These are phyloP conservation scores for Alternaria arborescens DNA, from an alignment of 2,329 filamentous ascomycete species.

Conservation along the genomic window DNA sequence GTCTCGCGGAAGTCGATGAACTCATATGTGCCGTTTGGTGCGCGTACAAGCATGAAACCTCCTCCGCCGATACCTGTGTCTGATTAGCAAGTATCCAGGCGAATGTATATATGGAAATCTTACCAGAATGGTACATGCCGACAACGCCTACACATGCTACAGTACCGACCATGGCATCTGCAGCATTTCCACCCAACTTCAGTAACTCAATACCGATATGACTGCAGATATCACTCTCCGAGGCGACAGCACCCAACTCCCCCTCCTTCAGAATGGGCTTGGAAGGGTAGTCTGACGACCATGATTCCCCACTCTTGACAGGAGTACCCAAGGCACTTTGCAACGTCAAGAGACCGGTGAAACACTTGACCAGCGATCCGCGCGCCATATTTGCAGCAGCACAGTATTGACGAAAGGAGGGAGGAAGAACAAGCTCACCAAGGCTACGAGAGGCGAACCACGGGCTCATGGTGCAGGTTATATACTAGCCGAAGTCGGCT, in stretches of 20 bases:
- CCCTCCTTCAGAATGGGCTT: conserved; percentile 29
- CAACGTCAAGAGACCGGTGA: conserved; percentile 40
- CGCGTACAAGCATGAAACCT: conserved; percentile 85
- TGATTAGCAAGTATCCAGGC: conserved; percentile 7
- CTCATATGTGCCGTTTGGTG: conserved; percentile 78
- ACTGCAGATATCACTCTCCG: conserved; percentile 56
- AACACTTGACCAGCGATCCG: conserved; percentile 26
- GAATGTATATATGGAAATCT: conserved; percentile 1
- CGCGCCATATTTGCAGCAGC: conserved; percentile 32
- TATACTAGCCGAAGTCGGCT: conserved; percentile 17
- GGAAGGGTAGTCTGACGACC: conserved; percentile 18
- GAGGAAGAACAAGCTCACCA: conserved; percentile 16
- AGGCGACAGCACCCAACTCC: conserved; percentile 57
- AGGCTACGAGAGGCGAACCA: conserved; percentile 12
- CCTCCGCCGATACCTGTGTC: conserved; percentile 83
- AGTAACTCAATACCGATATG: conserved; percentile 58
- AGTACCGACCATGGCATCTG: conserved; percentile 59
- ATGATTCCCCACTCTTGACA: conserved; percentile 19
- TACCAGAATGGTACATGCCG: conserved; percentile 58
- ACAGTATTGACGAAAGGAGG: conserved; percentile 17
- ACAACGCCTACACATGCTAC: conserved; percentile 59
- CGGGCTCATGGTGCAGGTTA: conserved; percentile 18
- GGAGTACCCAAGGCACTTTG: conserved; percentile 39
- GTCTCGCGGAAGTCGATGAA: conserved; percentile 90
- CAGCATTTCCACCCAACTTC: conserved; percentile 60